Evolutionary conservation across 345 rosid genomes (phyloP).

Genomic region (Aurinia saxatilis): DNA sequence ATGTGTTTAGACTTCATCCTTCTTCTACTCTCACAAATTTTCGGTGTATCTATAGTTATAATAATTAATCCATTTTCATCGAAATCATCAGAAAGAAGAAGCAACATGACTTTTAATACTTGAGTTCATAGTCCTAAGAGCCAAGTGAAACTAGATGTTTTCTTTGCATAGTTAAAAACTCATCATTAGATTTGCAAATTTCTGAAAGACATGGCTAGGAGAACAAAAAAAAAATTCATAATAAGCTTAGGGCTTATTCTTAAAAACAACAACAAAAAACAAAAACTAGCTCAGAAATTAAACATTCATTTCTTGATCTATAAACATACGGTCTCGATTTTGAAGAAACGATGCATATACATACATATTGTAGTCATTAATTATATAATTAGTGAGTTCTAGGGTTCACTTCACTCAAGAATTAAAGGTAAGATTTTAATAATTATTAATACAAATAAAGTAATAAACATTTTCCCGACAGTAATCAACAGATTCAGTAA

Average conservation of each 20-base stretch:
- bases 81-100: background rate
- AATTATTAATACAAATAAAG: background rate
- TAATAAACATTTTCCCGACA: background rate
- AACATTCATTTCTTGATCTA: background rate
- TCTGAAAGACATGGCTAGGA: background rate
- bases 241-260: background rate
- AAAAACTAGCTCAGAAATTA: background rate
- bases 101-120: background rate
- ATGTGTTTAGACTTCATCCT: background rate
- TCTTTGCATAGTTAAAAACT: no score
- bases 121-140: background rate
- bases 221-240: background rate
- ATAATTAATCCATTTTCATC: background rate
- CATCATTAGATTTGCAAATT: background rate
- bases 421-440: background rate
- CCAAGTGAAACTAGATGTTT: background rate
- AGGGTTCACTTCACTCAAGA: slow-evolving; percentile 4
- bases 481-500: background rate
- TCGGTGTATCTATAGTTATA: background rate
- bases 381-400: background rate
- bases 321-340: background rate
- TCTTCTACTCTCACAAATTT: background rate
- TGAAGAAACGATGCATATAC: background rate
- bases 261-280: no score
- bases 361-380: background rate